phyloP scores from a whole-genome alignment of 495 filamentous ascomycete species.

The Choiromyces venosus region DNA sequence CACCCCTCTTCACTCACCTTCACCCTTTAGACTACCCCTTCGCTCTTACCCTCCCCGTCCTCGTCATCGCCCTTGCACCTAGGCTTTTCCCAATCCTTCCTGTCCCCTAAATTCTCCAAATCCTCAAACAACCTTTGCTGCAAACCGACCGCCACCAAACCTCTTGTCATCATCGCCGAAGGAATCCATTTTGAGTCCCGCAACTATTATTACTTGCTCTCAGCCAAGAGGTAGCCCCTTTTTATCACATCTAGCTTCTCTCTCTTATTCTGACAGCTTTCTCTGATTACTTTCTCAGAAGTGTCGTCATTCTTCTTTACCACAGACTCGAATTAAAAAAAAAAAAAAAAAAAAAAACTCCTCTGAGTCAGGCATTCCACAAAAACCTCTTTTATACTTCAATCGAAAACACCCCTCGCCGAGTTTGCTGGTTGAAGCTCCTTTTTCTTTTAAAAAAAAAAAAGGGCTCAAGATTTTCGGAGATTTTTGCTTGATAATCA shows the following conservation, averaged over 20 bases:
- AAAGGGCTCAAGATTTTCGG: background rate
- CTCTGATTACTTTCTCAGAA: background rate
- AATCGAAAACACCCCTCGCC: background rate
- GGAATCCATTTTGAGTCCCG: background rate
- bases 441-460: background rate
- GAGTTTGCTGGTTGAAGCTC: background rate
- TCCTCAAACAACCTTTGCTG: background rate
- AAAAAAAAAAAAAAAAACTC: background rate
- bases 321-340: background rate
- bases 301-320: background rate
- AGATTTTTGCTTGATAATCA: background rate
- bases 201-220: background rate
- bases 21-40: background rate
- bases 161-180: background rate
- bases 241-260: background rate
- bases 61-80: background rate
- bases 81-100: background rate
- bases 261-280: background rate
- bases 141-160: background rate
- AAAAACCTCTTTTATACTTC: background rate
- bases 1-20: conserved; percentile 1
- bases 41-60: background rate
- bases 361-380: background rate
- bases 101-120: background rate
- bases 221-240: background rate